Conservation (phyloP, 768 basidiomycete species). For the Amanita inopinata region DNA sequence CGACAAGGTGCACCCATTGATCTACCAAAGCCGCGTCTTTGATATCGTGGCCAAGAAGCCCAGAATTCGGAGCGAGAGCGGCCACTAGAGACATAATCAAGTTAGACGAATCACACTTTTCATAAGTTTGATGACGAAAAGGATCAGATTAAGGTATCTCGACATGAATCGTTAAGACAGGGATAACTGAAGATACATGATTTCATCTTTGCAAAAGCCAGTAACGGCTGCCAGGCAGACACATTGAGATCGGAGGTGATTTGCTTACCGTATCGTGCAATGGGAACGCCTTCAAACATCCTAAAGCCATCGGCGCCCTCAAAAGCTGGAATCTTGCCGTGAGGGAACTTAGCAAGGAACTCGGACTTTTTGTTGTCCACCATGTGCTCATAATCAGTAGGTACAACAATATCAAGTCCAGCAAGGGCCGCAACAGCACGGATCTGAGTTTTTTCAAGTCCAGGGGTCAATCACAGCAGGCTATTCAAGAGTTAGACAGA, state of each 20-base stretch:
- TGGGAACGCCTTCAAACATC: conserved; percentile 68
- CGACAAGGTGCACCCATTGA: conserved; percentile 76
- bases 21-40: conserved; percentile 71
- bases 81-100: conserved; percentile 47
- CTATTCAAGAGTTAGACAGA: neutral
- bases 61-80: conserved; percentile 62
- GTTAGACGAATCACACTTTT: conserved; percentile 9
- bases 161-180: conserved; percentile 58
- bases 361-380: conserved; percentile 64
- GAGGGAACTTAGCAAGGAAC: conserved; percentile 65
- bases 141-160: conserved; percentile 34
- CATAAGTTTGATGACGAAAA: conserved; percentile 11
- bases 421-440: conserved; percentile 49
- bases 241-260: conserved; percentile 20
- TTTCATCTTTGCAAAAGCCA: conserved; percentile 7
- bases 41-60: conserved; percentile 55
- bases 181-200: conserved; percentile 50
- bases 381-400: conserved; percentile 44
- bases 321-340: conserved; percentile 78
- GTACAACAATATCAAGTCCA: conserved; percentile 46
- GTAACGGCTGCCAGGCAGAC: conserved; percentile 18
- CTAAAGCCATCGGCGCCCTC: conserved; percentile 71
- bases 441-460: conserved; percentile 25
- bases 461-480: no score
- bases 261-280: conserved; percentile 86